Conservation (phyloP, 495 filamentous ascomycete genomes). For the Penicillium crystallinum region DNA sequence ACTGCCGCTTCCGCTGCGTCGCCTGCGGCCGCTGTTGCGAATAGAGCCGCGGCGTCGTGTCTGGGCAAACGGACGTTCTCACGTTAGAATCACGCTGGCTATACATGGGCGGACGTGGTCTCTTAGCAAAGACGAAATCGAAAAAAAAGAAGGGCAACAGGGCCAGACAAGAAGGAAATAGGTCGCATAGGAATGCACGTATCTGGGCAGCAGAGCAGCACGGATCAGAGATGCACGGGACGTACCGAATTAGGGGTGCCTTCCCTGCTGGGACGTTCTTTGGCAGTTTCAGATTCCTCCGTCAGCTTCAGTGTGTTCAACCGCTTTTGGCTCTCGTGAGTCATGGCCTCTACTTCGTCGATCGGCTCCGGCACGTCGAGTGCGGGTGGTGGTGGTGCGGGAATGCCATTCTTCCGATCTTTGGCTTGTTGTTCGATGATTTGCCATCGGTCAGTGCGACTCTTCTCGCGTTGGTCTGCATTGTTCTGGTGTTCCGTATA, state of each 20-base stretch:
- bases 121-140: constrained; percentile 44
- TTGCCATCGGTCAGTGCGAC: constrained; percentile 81
- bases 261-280: constrained; percentile 44
- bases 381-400: constrained; percentile 30
- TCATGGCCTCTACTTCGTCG: constrained; percentile 68
- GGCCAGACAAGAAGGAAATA: constrained; percentile 7
- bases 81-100: constrained; percentile 51
- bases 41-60: constrained; percentile 45
- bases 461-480: constrained; percentile 69
- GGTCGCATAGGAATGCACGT: constrained; percentile 14
- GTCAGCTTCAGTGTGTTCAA: constrained; percentile 80
- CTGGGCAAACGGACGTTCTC: constrained; percentile 47
- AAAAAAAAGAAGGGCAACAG: constrained; percentile 4
- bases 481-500: constrained; percentile 96
- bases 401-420: constrained; percentile 52
- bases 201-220: constrained; percentile 16
- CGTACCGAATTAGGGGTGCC: constrained; percentile 42
- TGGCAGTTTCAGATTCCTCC: constrained; percentile 53
- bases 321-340: constrained; percentile 77
- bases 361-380: constrained; percentile 51
- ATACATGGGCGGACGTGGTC: constrained; percentile 27
- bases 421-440: constrained; percentile 75
- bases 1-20: constrained; percentile 45
- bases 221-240: constrained; percentile 26
- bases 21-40: constrained; percentile 35